Evolutionary conservation across 495 filamentous ascomycete species (phyloP), one percentile per base, ranked within the genome.

Genomic region (Chaetomidium leptoderma): DNA sequence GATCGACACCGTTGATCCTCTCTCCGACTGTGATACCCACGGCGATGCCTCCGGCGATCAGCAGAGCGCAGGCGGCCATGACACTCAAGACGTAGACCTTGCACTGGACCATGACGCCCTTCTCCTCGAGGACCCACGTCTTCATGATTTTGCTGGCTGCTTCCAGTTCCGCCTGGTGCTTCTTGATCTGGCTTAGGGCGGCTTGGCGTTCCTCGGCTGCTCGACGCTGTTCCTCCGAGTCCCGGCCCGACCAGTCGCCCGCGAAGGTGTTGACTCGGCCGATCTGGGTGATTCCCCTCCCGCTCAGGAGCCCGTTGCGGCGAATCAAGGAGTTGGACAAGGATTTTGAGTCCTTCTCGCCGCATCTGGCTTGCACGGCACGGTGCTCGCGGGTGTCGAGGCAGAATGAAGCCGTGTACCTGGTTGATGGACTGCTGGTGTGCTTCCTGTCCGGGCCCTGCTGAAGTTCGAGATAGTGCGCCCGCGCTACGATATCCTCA

Each of bases 1-100:
- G 72, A 47, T 73, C 71, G 2, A 74, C 71, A 21, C 57, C 70
- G 4, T 6, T 13, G 49, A 73, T 66, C 16, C 68, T 43, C 0
- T 54, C 14, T 9, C 58, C 53, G 14, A 72, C 67, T 3, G 54
- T 51, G 9, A 67, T 55, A 14, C 64, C 66, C 26, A 70, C 54
- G 7, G 30, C 60, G 0, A 63, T 23, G 5, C 63, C 58, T 3
- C 66, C 53, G 19, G 45, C 27, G 8, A 62, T 19, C n/a, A 57
- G 24, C 16, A 27, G 9, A 14, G 33, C 37, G n/a, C 8, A 16
- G 11, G 16, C 17, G 21, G 32, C 19, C 21, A 57, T 39, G 32
- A 36, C 42, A 5, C 13, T 9, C 43, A 5, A 57, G 5, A 44
- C 42, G 36, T 56, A 56, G 4, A 32, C 11, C 29, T 32, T 42